Evolutionary conservation across 1,284 basidiomycete genomes (phyloP).

Genomic region (Phlebopus sp.): DNA sequence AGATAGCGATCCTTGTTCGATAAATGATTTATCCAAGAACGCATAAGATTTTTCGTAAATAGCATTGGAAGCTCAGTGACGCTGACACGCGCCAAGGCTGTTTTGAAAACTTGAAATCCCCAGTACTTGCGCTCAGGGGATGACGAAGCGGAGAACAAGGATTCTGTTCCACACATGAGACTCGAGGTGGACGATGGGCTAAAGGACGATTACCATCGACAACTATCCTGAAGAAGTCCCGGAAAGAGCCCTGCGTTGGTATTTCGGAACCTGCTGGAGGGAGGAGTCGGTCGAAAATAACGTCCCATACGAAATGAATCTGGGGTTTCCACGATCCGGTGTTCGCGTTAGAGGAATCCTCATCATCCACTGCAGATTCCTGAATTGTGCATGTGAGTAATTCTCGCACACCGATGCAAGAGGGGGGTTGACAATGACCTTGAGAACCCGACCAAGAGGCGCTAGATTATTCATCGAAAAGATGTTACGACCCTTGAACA

Average conservation of each 20-base stretch:
- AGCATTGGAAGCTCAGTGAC: conserved; percentile 76
- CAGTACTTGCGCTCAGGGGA: conserved; percentile 92
- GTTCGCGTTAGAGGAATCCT: conserved; percentile 41
- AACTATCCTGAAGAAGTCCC: conserved; percentile 86
- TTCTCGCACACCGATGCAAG: not conserved
- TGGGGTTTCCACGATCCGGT: conserved; percentile 84
- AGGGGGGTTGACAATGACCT: conserved; percentile 43
- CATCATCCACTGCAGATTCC: conserved; percentile 62
- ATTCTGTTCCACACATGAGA: conserved; percentile 53
- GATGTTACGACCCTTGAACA: conserved; percentile 73
- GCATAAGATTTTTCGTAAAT: conserved; percentile 95
- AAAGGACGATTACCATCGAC: conserved; percentile 73
- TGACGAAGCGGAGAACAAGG: conserved; percentile 80
- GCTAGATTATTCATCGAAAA: conserved; percentile 71
- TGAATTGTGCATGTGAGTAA: conserved; percentile 24
- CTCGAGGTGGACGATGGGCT: not conserved
- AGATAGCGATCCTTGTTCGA: conserved; percentile 84
- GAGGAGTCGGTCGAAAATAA: conserved; percentile 77
- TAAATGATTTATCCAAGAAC: conserved; percentile 95
- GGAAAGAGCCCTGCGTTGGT: conserved; percentile 64
- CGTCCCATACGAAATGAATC: conserved; percentile 90
- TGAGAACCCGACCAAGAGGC: conserved; percentile 76
- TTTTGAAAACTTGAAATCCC: conserved; percentile 92
- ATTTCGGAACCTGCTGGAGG: conserved; percentile 40
- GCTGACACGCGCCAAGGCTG: conserved; percentile 69